Base-by-base conservation (phyloP, 139 green algal genomes). In the Chlamydomonas eustigma region DNA sequence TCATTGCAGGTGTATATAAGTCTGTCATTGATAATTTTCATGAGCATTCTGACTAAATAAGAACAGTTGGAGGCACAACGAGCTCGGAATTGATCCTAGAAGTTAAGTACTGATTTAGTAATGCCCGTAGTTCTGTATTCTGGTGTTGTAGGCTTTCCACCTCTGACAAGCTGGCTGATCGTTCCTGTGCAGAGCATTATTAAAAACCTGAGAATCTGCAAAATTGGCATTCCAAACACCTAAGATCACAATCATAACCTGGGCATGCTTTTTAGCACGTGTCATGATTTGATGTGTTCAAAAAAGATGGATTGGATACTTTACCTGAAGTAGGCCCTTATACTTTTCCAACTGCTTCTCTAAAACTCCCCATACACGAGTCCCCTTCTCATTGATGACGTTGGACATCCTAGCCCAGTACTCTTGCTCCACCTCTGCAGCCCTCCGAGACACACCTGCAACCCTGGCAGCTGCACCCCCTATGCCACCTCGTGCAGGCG, bases 91-190 rank as follows among this genome's bases (percentile, higher is more conserved):
- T 95, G 74, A 94, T 89, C 18, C 84, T 76, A 38, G 73, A 85
- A 22, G 79, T 75, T 8, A 93, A 71, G 78, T 94, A 94, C 84
- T 94, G 89, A 71, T 90, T 91, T 4, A 96, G 82, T 71, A 96
- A 78, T 52, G 80, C 75, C 4, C 88, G 78, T 69, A 96, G 83
- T 83, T 96, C 87, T 18, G 83, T 76, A 74, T 96, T 96, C 73
- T 93, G 85, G 38, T 88, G 74, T 78, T 91, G 84, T 74, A 93
- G 76, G 30, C 66, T 81, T 39, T 88, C 69, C n/a, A 91, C 87
- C 2, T 87, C 78, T 8, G 51, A 30, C 64, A 92, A 73, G 33
- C 64, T 77, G 30, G 78, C 58, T 4, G 73, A 34, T 32, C 89
- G 81, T 64, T 68, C 52, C 22, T 58, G 44, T 18, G 18, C 44